These are phyloP conservation scores for Graphilbum fragrans DNA, from an alignment of 2,329 filamentous ascomycete genomes.

Conservation along the genomic window DNA sequence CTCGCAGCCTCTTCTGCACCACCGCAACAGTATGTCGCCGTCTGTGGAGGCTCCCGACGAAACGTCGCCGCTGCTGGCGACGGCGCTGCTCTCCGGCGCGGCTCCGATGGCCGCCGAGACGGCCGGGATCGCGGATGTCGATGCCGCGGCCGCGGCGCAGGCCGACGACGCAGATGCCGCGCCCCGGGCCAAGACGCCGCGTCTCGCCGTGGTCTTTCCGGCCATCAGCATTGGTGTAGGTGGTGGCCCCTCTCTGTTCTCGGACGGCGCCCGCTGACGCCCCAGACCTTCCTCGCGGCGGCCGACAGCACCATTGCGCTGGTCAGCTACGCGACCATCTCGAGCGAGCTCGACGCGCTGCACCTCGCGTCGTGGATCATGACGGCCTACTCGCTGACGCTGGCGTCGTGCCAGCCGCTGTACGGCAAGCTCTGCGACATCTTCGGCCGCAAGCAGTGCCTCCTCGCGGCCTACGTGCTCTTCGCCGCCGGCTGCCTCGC, in stretches of 20 bases:
- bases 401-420: conserved; percentile 63
- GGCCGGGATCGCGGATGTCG: no score
- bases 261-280: neutral
- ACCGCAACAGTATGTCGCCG: no score
- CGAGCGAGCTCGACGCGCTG: conserved; percentile 61
- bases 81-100: no score
- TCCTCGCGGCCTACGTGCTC: conserved; percentile 42
- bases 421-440: conserved; percentile 37
- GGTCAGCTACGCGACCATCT: conserved; percentile 67
- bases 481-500: conserved; percentile 30
- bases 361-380: conserved; percentile 69
- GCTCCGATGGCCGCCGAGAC: no score
- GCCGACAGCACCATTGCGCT: conserved; percentile 69
- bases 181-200: neutral
- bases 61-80: no score
- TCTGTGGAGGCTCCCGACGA: no score
- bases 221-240: neutral
- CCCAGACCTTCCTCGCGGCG: conserved; percentile 57
- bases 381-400: conserved; percentile 53
- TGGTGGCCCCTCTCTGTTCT: neutral
- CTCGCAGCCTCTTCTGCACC: no score
- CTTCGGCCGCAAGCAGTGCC: conserved; percentile 53
- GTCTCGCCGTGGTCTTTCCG: neutral
- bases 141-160: neutral
- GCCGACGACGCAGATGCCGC: no score